These are phyloP conservation scores for Yarrowia hollandica DNA, from an alignment of 805 yeast genomes.

Conservation along the genomic window DNA sequence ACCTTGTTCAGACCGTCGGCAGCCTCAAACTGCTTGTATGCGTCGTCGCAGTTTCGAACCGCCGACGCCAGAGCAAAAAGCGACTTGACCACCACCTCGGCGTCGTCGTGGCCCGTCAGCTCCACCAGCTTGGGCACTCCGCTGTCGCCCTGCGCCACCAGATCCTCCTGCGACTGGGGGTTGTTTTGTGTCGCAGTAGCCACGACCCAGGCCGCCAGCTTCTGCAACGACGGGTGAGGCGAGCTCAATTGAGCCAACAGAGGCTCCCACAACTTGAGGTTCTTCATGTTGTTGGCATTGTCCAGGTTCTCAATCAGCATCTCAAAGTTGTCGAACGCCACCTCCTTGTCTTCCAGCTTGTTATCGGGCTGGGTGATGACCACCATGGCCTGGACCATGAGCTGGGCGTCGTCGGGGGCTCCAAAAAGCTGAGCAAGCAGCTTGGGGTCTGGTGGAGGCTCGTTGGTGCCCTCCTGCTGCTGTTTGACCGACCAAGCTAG, in stretches of 20 bases:
- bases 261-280: slow-evolving; percentile 76
- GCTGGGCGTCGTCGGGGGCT: slow-evolving; percentile 81
- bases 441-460: slow-evolving; percentile 64
- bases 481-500: slow-evolving; percentile 27
- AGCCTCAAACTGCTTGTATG: slow-evolving; percentile 56
- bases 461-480: slow-evolving; percentile 27
- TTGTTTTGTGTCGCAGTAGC: slow-evolving; percentile 96
- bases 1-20: slow-evolving; percentile 64
- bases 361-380: slow-evolving; percentile 61
- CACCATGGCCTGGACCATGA: slow-evolving; percentile 75
- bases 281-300: slow-evolving; percentile 90
- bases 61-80: slow-evolving; percentile 75
- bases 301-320: slow-evolving; percentile 91
- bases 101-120: slow-evolving; percentile 35
- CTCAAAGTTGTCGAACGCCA: slow-evolving; percentile 87
- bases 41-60: slow-evolving; percentile 64
- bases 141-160: slow-evolving; percentile 41
- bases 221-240: slow-evolving; percentile 49
- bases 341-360: slow-evolving; percentile 60
- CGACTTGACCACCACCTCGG: slow-evolving; percentile 53
- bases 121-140: slow-evolving; percentile 38
- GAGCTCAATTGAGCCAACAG: slow-evolving; percentile 56
- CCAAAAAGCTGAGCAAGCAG: slow-evolving; percentile 76
- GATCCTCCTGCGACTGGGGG: slow-evolving; percentile 67
- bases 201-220: slow-evolving; percentile 67